phyloP scores from a whole-genome alignment of 148 eudicot genomes.

The Camellia sinensis region DNA sequence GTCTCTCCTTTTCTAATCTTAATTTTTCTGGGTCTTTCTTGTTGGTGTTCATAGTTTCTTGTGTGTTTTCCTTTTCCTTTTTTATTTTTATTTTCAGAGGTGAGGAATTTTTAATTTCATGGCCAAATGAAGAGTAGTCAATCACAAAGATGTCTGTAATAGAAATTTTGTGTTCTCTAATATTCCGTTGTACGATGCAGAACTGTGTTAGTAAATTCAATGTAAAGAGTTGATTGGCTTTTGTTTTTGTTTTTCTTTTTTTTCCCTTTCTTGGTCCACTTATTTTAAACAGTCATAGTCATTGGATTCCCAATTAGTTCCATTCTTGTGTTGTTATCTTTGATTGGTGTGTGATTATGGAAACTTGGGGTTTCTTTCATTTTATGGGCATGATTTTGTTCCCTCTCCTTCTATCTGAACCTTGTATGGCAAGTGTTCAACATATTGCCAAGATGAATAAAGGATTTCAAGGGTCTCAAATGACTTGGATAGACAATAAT shows the following conservation, averaged over 20 bases:
- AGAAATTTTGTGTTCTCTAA: too few species aligned
- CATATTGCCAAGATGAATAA: constrained; percentile 31
- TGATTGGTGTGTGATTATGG: constrained; percentile 32
- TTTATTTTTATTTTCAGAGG: background rate
- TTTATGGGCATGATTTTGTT: constrained; percentile 24
- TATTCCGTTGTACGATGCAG: background rate
- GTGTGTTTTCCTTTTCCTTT: background rate
- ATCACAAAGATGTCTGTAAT: too few species aligned
- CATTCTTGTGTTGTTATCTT: background rate
- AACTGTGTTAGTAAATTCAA: background rate
- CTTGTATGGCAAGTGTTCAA: constrained; percentile 55
- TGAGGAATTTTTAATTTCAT: background rate
- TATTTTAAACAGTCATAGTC: background rate
- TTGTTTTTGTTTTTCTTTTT: too few species aligned
- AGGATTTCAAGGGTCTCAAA: constrained; percentile 55
- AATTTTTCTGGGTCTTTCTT: background rate
- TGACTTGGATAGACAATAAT: constrained; percentile 70
- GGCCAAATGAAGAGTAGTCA: background rate
- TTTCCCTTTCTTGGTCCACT: background rate
- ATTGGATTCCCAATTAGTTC: background rate
- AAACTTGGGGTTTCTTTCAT: constrained; percentile 37
- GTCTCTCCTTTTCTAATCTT: background rate
- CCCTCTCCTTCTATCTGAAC: constrained; percentile 32
- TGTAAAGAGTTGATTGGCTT: background rate
- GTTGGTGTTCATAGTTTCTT: background rate